Conservation (phyloP, 305 asterid genomes). For the Ilex paraguariensis region DNA sequence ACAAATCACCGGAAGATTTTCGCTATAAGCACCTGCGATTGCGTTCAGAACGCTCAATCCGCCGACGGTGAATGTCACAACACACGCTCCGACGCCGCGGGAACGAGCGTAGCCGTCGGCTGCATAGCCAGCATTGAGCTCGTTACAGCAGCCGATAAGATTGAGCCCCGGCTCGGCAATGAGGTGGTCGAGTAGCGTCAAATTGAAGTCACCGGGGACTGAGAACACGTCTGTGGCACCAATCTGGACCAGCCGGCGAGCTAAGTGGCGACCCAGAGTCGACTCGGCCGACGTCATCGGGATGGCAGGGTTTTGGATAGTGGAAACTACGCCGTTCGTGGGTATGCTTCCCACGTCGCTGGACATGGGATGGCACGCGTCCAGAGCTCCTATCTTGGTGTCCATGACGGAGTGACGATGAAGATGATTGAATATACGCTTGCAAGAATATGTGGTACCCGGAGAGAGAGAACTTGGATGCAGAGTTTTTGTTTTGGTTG, state of each 20-base stretch:
- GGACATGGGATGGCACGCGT: constrained; percentile 28
- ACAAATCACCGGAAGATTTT: constrained; percentile 75
- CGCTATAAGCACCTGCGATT: constrained; percentile 51
- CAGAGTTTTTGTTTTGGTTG: too few relatives aligned
- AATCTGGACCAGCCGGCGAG: constrained; percentile 66
- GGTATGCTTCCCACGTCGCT: constrained; percentile 17
- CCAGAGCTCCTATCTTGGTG: constrained; percentile 23
- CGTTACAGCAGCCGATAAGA: constrained; percentile 80
- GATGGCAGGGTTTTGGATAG: constrained; percentile 22
- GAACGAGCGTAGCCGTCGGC: constrained; percentile 82
- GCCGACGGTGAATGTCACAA: constrained; percentile 80
- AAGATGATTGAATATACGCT: too few relatives aligned
- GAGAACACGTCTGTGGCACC: constrained; percentile 68
- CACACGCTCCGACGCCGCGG: constrained; percentile 79
- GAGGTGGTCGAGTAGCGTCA: too few relatives aligned
- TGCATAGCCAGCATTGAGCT: constrained; percentile 83
- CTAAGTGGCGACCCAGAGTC: constrained; percentile 71
- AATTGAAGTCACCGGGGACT: constrained; percentile 15
- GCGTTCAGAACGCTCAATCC: constrained; percentile 57
- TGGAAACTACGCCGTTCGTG: constrained; percentile 15
- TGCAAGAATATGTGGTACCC: too few relatives aligned
- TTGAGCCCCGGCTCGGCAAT: constrained; percentile 21
- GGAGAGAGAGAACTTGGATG: too few relatives aligned
- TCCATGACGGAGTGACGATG: constrained; percentile 24
- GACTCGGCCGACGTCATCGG: constrained; percentile 31